These are phyloP conservation scores for Penicillium manginii DNA, from an alignment of 495 filamentous ascomycete species.

Conservation along the genomic window DNA sequence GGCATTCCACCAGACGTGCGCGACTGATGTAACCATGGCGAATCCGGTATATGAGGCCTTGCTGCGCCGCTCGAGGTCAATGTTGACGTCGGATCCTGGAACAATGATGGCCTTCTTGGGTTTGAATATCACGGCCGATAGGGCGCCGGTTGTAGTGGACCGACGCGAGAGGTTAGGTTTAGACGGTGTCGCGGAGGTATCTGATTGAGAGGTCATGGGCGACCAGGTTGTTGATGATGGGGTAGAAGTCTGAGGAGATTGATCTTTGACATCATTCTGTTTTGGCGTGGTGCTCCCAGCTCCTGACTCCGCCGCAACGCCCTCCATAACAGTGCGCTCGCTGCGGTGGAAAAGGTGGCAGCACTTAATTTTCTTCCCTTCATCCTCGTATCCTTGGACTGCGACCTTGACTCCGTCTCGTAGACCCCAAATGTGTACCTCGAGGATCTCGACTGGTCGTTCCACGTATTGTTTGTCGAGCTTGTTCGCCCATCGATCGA, in stretches of 20 bases:
- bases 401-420: constrained; percentile 85
- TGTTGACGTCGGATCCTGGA: constrained; percentile 83
- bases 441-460: constrained; percentile 78
- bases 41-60: constrained; percentile 73
- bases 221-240: constrained; percentile 5
- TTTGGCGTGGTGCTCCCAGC: not conserved
- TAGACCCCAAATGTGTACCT: constrained; percentile 89
- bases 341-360: constrained; percentile 77
- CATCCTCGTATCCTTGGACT: constrained; percentile 83
- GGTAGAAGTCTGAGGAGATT: not conserved
- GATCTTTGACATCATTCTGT: not conserved
- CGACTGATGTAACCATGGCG: constrained; percentile 88
- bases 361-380: constrained; percentile 81
- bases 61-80: constrained; percentile 82
- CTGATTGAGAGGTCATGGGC: constrained; percentile 20
- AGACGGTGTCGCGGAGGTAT: constrained; percentile 18
- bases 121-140: constrained; percentile 73
- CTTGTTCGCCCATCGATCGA: constrained; percentile 79
- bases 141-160: constrained; percentile 18
- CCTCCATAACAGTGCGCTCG: constrained; percentile 75
- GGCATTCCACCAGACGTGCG: constrained; percentile 95
- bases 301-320: constrained; percentile 6
- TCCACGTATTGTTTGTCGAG: constrained; percentile 80
- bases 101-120: constrained; percentile 68
- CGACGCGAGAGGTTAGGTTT: constrained; percentile 10